Percentiles rank a stretch among this genome's conserved stretches.
Conservation (phyloP, 768 basidiomycete genomes). For the Hericium erinaceus region DNA sequence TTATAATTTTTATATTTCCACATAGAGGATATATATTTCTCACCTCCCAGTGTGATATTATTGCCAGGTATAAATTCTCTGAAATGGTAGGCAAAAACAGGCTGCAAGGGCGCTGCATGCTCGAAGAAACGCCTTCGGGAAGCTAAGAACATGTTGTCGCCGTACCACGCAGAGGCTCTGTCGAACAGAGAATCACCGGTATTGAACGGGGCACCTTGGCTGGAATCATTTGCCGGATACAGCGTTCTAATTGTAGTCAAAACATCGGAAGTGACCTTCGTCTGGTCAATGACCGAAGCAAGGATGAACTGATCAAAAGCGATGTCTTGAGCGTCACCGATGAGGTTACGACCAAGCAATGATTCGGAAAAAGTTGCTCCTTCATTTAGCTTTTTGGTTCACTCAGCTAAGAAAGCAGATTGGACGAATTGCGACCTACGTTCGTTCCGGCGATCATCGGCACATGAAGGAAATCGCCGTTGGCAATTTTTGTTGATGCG, state of each 20-base stretch:
- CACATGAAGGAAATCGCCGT: constrained; percentile 40
- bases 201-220: constrained; percentile 32
- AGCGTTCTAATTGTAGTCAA: constrained; percentile 28
- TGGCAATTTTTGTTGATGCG: constrained; percentile 33
- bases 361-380: constrained; percentile 35
- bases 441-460: constrained; percentile 45
- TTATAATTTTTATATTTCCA: neutral
- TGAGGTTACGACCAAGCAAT: constrained; percentile 30
- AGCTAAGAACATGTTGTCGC: constrained; percentile 46
- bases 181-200: constrained; percentile 55
- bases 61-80: constrained; percentile 50
- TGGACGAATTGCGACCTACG: constrained; percentile 23
- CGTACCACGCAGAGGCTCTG: constrained; percentile 47
- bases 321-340: constrained; percentile 30
- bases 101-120: constrained; percentile 35
- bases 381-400: constrained; percentile 36
- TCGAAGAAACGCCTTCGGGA: constrained; percentile 42
- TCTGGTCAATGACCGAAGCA: constrained; percentile 43
- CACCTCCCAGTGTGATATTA: constrained; percentile 38
- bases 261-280: constrained; percentile 33
- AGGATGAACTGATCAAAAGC: constrained; percentile 41
- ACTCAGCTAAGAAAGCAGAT: too few relatives aligned
- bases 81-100: constrained; percentile 47
- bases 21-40: constrained; percentile 3
- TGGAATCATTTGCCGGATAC: constrained; percentile 41